These are phyloP conservation scores for Colletotrichum cereale DNA, from an alignment of 2,329 filamentous ascomycete genomes.

Conservation along the genomic window DNA sequence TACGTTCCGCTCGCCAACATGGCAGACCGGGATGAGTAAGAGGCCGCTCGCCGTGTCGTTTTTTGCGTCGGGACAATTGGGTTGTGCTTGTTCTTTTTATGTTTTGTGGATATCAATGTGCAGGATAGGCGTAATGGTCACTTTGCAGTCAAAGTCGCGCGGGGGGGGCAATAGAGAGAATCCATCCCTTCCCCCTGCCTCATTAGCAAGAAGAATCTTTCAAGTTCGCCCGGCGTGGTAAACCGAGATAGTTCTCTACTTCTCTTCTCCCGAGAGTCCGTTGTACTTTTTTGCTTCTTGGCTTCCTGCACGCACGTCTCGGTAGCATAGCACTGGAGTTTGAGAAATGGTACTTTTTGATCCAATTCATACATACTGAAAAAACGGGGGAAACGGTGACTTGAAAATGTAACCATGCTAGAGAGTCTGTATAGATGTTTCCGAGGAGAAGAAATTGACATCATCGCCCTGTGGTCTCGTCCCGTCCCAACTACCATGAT, in stretches of 20 bases:
- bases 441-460: no score
- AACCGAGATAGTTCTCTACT: not conserved
- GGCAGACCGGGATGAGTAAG: conserved; percentile 50
- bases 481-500: no score
- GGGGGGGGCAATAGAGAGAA: not conserved
- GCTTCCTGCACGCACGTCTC: not conserved
- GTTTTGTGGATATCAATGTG: conserved; percentile 15
- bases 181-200: not conserved
- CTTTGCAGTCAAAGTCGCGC: not conserved
- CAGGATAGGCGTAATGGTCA: not conserved
- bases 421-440: no score
- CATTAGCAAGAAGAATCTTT: not conserved
- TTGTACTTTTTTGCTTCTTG: no score
- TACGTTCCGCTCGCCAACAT: conserved; percentile 71
- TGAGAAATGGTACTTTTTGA: not conserved
- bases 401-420: not conserved
- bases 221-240: not conserved
- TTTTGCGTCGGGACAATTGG: no score
- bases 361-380: not conserved
- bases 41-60: not conserved
- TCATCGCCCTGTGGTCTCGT: no score
- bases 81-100: not conserved
- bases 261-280: not conserved
- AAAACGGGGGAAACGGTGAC: no score
- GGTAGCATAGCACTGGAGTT: conserved; percentile 26